These are phyloP conservation scores for Saitozyma sp. DNA, from an alignment of 768 basidiomycete genomes.

Conservation along the genomic window DNA sequence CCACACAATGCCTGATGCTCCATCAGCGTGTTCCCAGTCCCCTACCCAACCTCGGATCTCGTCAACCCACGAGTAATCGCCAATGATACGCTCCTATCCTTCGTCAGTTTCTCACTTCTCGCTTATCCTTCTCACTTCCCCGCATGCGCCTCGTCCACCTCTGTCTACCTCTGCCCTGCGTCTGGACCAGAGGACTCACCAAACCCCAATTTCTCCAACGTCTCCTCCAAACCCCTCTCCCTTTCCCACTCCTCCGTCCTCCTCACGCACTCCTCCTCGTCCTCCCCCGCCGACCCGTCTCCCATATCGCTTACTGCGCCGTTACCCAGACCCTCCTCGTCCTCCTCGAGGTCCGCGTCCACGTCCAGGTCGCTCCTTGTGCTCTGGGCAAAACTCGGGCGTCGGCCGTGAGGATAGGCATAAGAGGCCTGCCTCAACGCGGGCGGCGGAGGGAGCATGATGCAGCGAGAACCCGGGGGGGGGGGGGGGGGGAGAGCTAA, in stretches of 20 bases:
- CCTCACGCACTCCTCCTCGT: constrained; percentile 4
- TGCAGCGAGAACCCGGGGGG: not conserved
- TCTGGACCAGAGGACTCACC: constrained; percentile 24
- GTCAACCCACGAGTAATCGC: constrained; percentile 39
- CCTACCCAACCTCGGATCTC: not conserved
- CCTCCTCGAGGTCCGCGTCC: constrained; percentile 11
- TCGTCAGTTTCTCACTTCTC: constrained; percentile 1
- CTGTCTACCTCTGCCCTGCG: not conserved
- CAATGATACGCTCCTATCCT: constrained; percentile 47
- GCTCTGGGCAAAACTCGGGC: not conserved
- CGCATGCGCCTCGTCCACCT: not conserved
- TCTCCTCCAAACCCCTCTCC: constrained; percentile 46
- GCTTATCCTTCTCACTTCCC: not conserved
- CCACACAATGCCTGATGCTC: constrained; percentile 43
- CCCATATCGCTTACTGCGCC: constrained; percentile 12
- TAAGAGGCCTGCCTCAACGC: constrained; percentile 26
- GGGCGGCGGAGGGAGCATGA: constrained; percentile 30
- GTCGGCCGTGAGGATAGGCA: constrained; percentile 9
- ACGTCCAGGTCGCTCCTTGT: not conserved
- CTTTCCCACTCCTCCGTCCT: constrained; percentile 9
- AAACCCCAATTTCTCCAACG: constrained; percentile 47
- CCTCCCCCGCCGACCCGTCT: constrained; percentile 14
- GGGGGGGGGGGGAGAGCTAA: too few species aligned
- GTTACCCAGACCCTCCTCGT: not conserved
- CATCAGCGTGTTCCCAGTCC: constrained; percentile 1